Conservation (phyloP, 1,284 basidiomycete genomes). For the Malassezia brasiliensis region DNA sequence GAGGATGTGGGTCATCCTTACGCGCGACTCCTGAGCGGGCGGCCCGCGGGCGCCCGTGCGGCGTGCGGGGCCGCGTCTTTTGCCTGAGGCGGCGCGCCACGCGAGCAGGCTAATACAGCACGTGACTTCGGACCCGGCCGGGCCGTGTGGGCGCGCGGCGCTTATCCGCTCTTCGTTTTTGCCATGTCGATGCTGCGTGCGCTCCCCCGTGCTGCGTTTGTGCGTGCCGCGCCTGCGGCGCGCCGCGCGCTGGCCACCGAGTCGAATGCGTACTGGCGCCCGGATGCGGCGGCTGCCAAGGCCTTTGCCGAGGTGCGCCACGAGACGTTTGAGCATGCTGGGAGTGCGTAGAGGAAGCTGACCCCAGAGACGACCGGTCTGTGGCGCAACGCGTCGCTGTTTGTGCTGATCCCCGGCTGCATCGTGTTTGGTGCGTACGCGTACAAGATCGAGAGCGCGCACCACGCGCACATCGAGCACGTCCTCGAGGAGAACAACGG, state of each 20-base stretch:
- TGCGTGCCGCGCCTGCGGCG: slow-evolving; percentile 5
- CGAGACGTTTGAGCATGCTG: slow-evolving; percentile 38
- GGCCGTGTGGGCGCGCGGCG: slow-evolving; percentile 1
- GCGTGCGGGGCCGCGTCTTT: neutral
- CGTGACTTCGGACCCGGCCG: slow-evolving; percentile 15
- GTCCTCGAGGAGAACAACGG: slow-evolving; percentile 37
- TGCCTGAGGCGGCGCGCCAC: neutral
- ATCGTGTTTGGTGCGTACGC: slow-evolving; percentile 39
- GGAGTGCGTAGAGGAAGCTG: slow-evolving; percentile 20
- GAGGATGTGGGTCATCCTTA: slow-evolving; percentile 21
- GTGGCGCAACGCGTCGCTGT: slow-evolving; percentile 40
- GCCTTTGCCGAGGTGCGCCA: slow-evolving; percentile 28
- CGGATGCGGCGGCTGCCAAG: slow-evolving; percentile 20
- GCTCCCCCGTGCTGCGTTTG: slow-evolving; percentile 13
- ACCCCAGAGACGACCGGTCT: slow-evolving; percentile 33
- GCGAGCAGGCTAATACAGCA: neutral
- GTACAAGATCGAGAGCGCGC: slow-evolving; percentile 41
- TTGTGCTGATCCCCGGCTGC: slow-evolving; percentile 34
- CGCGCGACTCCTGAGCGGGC: slow-evolving; percentile 13
- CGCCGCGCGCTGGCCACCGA: neutral
- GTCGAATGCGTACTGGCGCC: neutral
- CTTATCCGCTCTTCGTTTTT: neutral
- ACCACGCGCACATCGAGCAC: slow-evolving; percentile 36
- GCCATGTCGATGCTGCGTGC: slow-evolving; percentile 15
- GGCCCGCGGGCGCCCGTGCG: neutral